phyloP scores from a whole-genome alignment of 208 protist species.

The Naegleria lovaniensis region DNA sequence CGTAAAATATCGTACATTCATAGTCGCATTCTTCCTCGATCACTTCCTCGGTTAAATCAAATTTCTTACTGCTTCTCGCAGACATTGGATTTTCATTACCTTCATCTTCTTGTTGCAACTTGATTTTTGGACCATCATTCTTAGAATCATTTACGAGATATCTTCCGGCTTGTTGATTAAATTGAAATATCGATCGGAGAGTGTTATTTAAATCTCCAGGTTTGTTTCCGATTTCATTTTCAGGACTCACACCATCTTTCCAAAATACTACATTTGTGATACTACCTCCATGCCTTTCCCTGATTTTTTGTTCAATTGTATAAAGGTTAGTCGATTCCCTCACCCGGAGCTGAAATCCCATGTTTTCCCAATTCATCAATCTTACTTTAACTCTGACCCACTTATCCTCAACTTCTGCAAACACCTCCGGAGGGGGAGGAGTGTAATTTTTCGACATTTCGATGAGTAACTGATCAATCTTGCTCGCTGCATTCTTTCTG shows the following conservation, averaged over 20 bases:
- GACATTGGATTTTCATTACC: background rate
- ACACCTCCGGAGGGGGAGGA: background rate
- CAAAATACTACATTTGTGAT: background rate
- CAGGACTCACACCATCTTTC: background rate
- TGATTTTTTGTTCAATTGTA: slow-evolving; percentile 9
- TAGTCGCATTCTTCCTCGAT: background rate
- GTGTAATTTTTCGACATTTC: background rate
- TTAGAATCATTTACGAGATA: background rate
- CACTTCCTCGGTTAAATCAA: background rate
- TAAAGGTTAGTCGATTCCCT: background rate
- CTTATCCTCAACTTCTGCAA: background rate
- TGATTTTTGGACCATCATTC: background rate
- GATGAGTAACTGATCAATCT: background rate
- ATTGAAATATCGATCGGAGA: background rate
- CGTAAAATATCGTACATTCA: background rate
- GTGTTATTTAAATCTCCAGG: background rate
- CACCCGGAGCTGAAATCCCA: background rate
- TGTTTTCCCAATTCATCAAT: slow-evolving; percentile 8
- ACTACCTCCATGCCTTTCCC: slow-evolving; percentile 2
- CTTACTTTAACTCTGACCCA: background rate
- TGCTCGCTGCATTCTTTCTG: background rate
- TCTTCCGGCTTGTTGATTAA: background rate
- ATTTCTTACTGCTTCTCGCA: background rate
- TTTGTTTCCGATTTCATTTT: background rate
- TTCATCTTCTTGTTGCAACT: background rate